Evolutionary conservation across 176 grass and related monocot species (phyloP), one percentile per base, ranked within the genome.

Genomic region (Musa acuminata): DNA sequence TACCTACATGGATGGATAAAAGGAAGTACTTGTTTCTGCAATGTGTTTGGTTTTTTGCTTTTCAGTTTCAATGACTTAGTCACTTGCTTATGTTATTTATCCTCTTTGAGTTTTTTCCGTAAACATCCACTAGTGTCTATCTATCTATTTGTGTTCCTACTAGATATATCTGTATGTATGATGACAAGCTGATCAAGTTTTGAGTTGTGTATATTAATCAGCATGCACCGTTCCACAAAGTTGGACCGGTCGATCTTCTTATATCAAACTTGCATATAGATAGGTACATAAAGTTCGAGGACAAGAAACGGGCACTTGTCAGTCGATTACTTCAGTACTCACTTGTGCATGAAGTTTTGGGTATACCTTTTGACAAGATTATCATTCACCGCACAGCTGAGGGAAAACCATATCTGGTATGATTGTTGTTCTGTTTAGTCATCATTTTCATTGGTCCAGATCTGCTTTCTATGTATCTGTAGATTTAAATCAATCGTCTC

Each of bases 391-490:
- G 82, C 71, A 93, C 90, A 13, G 9, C 16, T 35, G 82, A 93
- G 67, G 90, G 94, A 69, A 97, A 93, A 67, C 84, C 94, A 8
- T 97, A 91, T 72, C 75, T 91, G 83, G 89, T 96, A 76, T 43
- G 26, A 74, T 59, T 19, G 10, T 53, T 29, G 82, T 65, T 54
- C 52, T 24, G 51, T 48, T 67, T 55, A 1, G 8, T 67, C 2
- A 43, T 52, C 23, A 9, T 27, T 67, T 14, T 55, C 7, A 13
- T 69, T 65, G 19, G 5, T 11, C 22, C 14, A 25, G 9, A 77
- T 53, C 0, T 66, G 8, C 4, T 77, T 16, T 64, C 10, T 16
- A 51, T 14, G 7, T 65, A 13, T 65, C 9, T n/a, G 1, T 62
- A 0, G n/a, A 62, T 62, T 13, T 65, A 11, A 2, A 65, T 10